These are phyloP conservation scores for Carex scoparia DNA, from an alignment of 176 grass and related monocot genomes.

Conservation along the genomic window DNA sequence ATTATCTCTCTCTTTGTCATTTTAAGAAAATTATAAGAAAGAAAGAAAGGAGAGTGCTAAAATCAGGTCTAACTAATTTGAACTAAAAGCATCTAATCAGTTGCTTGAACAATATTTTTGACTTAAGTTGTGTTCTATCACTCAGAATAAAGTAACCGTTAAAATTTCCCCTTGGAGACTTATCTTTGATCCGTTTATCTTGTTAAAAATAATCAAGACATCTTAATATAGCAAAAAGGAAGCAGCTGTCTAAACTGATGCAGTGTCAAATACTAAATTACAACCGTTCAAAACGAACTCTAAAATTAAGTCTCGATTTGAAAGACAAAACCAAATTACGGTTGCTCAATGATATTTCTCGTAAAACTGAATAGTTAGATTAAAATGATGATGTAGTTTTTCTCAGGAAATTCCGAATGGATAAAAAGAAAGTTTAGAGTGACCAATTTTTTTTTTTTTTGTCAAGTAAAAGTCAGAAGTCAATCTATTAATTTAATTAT, in stretches of 20 bases:
- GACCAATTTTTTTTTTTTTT: too few species aligned
- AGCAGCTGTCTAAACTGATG: not conserved
- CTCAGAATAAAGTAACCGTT: too few species aligned
- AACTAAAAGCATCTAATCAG: not conserved
- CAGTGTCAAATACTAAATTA: not conserved
- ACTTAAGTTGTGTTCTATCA: not conserved
- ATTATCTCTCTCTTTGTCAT: not conserved
- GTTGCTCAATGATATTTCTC: not conserved
- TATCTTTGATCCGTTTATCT: not conserved
- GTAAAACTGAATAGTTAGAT: not conserved
- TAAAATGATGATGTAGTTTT: not conserved
- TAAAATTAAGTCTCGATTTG: not conserved
- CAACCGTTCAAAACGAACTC: not conserved
- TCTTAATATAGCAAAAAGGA: slow-evolving; percentile 15
- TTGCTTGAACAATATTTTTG: not conserved
- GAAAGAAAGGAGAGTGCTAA: not conserved
- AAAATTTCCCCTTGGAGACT: not conserved
- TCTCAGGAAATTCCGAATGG: too few species aligned
- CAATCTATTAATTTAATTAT: too few species aligned
- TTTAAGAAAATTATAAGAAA: not conserved
- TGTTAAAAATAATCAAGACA: not conserved
- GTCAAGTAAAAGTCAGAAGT: too few species aligned
- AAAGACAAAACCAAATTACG: not conserved
- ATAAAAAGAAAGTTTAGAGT: too few species aligned
- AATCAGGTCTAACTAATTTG: not conserved